Base-by-base conservation (phyloP, 2,329 filamentous ascomycete species). In the Dothistroma septosporum region DNA sequence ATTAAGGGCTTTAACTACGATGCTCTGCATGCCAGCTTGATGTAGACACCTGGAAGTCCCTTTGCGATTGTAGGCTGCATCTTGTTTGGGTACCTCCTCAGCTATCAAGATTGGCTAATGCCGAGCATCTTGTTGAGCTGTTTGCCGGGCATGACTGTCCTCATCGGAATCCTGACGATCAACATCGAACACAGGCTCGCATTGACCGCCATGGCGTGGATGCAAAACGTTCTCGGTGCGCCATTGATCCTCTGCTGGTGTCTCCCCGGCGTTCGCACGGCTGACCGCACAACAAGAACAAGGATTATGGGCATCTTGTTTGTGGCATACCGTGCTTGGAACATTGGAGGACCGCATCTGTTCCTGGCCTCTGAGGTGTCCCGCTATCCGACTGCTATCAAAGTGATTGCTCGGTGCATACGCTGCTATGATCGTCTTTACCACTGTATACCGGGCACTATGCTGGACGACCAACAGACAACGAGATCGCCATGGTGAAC, bases 271-370 rank as follows among this genome's bases (percentile, higher is more conserved):
- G 57, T 63, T 2, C 62, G 66, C 37, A 63, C 59, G 9, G 65
- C 61, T 0, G 87, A 87, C 2, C 83, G 82, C 16, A 88, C 86
- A 2, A 88, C 89, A 73, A 87, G 86, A 69, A 84, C 85, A 0
- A 78, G 83, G 55, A 79, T 84, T 41, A 85, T 87, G 78, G 83
- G 83, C 0, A 74, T 88, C 0, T 88, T 83, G 76, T 86, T 87
- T 65, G 84, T 83, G 0, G 85, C 83, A 0, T 80, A 81, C 8
- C 82, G 85, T 0, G 79, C 82, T 0, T 87, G 87, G 3, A 88
- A 88, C 69, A 87, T 89, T 58, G 79, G 88, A 67, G 87, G 86
- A 0, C 86, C 86, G 0, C 73, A 88, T 1, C 76, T 89, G 0
- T 88, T 88, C 74, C 79, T 76, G 62, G 73, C 78, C 16, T 75